These are phyloP conservation scores for Ustilago crameri DNA, from an alignment of 1,284 basidiomycete species.

Conservation along the genomic window DNA sequence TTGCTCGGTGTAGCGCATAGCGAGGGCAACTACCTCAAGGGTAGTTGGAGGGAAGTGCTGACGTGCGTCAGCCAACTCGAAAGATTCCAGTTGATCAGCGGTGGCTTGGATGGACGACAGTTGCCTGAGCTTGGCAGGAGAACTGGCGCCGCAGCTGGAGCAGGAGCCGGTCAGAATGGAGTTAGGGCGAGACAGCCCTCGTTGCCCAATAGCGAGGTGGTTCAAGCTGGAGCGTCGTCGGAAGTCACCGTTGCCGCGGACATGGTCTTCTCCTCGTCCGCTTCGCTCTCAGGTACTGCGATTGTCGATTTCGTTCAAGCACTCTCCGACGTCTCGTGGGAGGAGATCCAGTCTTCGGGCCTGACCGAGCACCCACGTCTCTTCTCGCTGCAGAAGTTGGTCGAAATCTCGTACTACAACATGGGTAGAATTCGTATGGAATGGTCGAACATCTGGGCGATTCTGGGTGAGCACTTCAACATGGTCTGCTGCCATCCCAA, in stretches of 20 bases:
- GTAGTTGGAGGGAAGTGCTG: slow-evolving; percentile 67
- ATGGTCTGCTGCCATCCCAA: slow-evolving; percentile 99
- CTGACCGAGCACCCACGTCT: slow-evolving; percentile 86
- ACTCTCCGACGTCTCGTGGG: slow-evolving; percentile 97
- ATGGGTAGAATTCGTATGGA: slow-evolving; percentile 98
- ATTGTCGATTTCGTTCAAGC: slow-evolving; percentile 98
- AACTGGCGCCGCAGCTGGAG: slow-evolving; percentile 5
- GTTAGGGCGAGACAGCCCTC: slow-evolving; percentile 25
- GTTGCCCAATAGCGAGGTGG: slow-evolving; percentile 85
- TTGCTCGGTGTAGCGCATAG: slow-evolving; percentile 66
- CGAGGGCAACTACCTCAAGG: slow-evolving; percentile 67
- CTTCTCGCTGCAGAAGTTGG: slow-evolving; percentile 97
- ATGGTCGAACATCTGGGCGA: slow-evolving; percentile 98
- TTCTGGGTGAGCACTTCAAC: slow-evolving; percentile 98
- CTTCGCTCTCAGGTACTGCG: slow-evolving; percentile 91
- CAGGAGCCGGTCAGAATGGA: slow-evolving; percentile 18
- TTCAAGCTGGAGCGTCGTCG: slow-evolving; percentile 94
- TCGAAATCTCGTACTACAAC: slow-evolving; percentile 99
- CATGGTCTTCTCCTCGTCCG: slow-evolving; percentile 97
- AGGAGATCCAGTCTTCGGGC: slow-evolving; percentile 97
- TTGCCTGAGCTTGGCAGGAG: slow-evolving; percentile 82
- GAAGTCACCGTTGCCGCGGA: slow-evolving; percentile 99
- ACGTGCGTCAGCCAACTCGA: slow-evolving; percentile 67
- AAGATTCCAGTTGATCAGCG: slow-evolving; percentile 67
- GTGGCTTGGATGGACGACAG: slow-evolving; percentile 72